Evolutionary conservation across 495 filamentous ascomycete genomes (phyloP).

Genomic region (Choiromyces venosus): DNA sequence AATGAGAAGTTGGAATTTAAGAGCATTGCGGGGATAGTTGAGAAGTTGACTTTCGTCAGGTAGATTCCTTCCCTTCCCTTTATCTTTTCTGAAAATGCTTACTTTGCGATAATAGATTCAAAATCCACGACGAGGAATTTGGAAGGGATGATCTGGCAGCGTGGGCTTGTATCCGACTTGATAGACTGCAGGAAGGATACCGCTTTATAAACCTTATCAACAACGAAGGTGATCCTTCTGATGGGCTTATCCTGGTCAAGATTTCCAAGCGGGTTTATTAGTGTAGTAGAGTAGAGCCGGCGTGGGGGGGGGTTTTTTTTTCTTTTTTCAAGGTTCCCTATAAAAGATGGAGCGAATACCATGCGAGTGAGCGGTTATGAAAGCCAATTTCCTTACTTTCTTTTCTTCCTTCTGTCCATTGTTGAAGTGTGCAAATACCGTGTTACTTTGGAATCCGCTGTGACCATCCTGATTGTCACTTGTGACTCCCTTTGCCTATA

Average conservation of each 20-base stretch:
- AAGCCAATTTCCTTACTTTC: background rate
- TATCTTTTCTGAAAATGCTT: conserved; percentile 10
- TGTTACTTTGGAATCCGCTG: background rate
- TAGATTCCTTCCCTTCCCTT: conserved; percentile 43
- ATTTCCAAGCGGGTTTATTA: conserved; percentile 55
- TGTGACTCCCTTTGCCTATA: background rate
- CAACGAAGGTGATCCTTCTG: conserved; percentile 54
- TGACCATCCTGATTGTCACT: background rate
- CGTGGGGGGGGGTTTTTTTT: too few relatives aligned
- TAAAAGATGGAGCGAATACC: background rate
- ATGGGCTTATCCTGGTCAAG: conserved; percentile 64
- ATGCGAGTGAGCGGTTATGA: background rate
- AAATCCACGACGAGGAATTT: conserved; percentile 77
- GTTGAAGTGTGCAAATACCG: background rate
- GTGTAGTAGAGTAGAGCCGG: background rate
- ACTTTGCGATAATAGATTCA: conserved; percentile 55
- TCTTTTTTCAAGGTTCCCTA: background rate
- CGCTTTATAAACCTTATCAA: conserved; percentile 70
- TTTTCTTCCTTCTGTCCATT: background rate
- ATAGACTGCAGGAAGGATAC: conserved; percentile 68
- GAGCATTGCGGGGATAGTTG: conserved; percentile 59
- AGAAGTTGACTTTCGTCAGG: conserved; percentile 76
- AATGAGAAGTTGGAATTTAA: conserved; percentile 61
- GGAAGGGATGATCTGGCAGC: conserved; percentile 69
- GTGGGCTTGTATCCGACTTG: conserved; percentile 82